These are phyloP conservation scores for Thalassiosira allenii DNA, from an alignment of 352 stramenopile species.

Conservation along the genomic window DNA sequence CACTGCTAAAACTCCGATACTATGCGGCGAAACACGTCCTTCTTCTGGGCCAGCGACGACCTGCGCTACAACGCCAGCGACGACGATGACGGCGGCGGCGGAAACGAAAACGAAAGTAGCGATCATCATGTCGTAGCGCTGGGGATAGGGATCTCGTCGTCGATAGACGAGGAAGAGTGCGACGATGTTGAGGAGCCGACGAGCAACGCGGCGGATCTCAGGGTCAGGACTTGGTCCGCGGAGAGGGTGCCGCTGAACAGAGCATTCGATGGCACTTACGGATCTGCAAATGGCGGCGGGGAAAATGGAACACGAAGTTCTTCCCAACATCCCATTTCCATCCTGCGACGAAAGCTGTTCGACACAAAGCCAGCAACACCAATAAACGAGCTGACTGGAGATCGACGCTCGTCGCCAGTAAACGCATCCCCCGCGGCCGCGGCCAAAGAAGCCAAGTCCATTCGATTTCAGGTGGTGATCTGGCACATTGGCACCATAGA, in stretches of 20 bases:
- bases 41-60: slow-evolving; percentile 38
- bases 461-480: slow-evolving; percentile 50
- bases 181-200: not conserved
- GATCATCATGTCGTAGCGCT: not conserved
- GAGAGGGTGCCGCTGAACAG: not conserved
- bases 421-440: not conserved
- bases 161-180: not conserved
- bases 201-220: not conserved
- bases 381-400: not conserved
- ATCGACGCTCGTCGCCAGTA: not conserved
- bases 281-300: not conserved
- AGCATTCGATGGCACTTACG: not conserved
- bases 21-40: slow-evolving; percentile 26
- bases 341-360: not conserved
- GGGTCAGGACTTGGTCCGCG: not conserved
- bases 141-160: not conserved
- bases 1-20: no score
- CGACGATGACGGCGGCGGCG: not conserved
- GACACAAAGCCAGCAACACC: not conserved
- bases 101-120: not conserved
- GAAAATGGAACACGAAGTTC: not conserved
- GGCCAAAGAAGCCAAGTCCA: slow-evolving; percentile 7
- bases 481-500: slow-evolving; percentile 52
- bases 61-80: not conserved
- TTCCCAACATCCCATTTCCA: not conserved